Evolutionary conservation across 192 early-diverging fungal genomes (phyloP), one percentile per base, ranked within the genome.

Genomic region (Obelidium mucronatum): DNA sequence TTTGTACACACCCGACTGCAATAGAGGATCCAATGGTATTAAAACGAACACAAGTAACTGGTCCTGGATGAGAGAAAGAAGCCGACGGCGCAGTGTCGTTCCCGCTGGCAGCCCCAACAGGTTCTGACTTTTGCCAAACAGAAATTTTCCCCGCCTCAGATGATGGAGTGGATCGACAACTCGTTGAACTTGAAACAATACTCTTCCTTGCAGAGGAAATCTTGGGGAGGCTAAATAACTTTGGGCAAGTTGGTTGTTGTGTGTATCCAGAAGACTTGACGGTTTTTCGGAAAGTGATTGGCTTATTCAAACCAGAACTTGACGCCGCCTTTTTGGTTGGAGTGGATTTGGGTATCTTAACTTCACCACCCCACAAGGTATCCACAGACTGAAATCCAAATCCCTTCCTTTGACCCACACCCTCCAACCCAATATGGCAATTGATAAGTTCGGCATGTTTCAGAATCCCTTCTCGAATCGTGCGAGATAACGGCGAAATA

Each of bases 181-280:
- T 68, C 31, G 61, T 33, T 28, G 63, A 28, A 6, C 22, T 33
- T 31, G 13, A 36, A 39, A 36, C 66, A 22, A 33, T 11, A 33
- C n/a, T n/a, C n/a, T n/a, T n/a, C n/a, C n/a, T n/a, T n/a, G 69
- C 13, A 2, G 35, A 30, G 24, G 51, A 19, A n/a, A 72, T 54
- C 58, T 78, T 74, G 37, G 67, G 71, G 5, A 64, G 28, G n/a
- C 44, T 6, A 42, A 83, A 83, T 3, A 83, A 22, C 34, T 67
- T 79, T 11, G 39, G 79, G 28, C 40, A 62, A 11, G 15, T 42
- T 8, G 83, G 80, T n/a, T 28, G 31, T 40, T 54, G 28, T 2
- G 67, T 74, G 75, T 85, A 85, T 22, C 84, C 84, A 3, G 74
- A 78, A 4, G 81, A 83, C 37, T 83, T 83, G 15, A 85, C 82